Evolutionary conservation across 805 yeast genomes (phyloP), one percentile per base, ranked within the genome.

Genomic region (Cyberlindnera meyerae): DNA sequence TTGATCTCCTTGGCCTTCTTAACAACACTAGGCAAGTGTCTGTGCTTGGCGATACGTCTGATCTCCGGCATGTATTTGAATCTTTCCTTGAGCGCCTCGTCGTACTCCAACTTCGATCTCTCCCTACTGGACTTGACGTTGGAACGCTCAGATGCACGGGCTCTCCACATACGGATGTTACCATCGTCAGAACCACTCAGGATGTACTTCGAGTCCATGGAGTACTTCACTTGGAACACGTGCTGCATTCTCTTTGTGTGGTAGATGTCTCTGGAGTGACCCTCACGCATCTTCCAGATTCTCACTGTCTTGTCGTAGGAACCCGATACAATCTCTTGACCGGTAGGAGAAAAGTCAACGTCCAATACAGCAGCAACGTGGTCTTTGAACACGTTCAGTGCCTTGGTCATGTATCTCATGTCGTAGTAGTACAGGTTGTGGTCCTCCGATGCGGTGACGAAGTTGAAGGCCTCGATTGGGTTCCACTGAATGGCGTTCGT

Each of bases 171-270:
- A 49, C 99, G 72, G 20, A 94, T 78, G 61, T 94, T 94, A 48
- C 96, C 94, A 60, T 93, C 99, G 61, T 93, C 98, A 2, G 96
- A 85, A 14, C 97, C 98, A 41, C 87, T 77, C 34, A 89, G 63
- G 24, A 93, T 76, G 62, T 87, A 93, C 55, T 81, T 78, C 37
- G 94, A 73, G 62, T 93, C 99, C 76, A 87, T 87, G 8, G 96
- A 76, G 61, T 71, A 94, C 46, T 80, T 79, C 27, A 82, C 86
- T 39, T 83, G 74, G 61, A 88, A 86, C 9, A 93, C 84, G 42
- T 90, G 81, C 65, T 93, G 99, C 99, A 93, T 93, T 58, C 99
- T 76, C 66, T 87, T 88, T 11, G 98, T 93, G 55, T 93, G 98
- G 60, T 93, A 93, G 29, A 94, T 73, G 54, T 93, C 99, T 44